Base-by-base conservation (phyloP, 148 eudicot genomes). In the Limonium bicolor region DNA sequence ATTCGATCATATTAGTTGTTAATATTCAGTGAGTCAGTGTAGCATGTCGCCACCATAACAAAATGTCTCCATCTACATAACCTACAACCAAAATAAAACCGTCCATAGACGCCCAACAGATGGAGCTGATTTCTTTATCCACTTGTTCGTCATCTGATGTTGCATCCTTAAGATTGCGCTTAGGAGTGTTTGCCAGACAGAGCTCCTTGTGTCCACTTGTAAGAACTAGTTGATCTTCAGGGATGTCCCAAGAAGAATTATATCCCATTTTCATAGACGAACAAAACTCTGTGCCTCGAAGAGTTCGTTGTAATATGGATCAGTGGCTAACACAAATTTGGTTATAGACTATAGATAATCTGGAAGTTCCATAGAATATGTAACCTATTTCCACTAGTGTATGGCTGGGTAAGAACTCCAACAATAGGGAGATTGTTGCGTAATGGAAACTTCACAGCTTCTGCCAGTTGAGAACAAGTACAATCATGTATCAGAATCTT, bases 61-160 rank as follows among this genome's bases (percentile, higher is more conserved):
- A 48, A 39, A 92, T 76, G 68, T 92, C 99, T 58, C 99, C 99
- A 62, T 92, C 95, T 23, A 81, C 71, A 56, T 92, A 92, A 56
- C 99, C 99, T 49, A 78, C 88, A 57, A 95, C 99, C 40, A 81
- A 60, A 53, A 81, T 47, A 35, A 95, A 78, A 31, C 94, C 95
- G 67, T 85, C 99, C 53, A 75, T 61, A 49, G 95, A 81, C 30
- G 74, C 95, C 99, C 99, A 92, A 56, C 95, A 85, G 9, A 81
- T 78, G 55, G 95, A 65, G 50, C 78, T 70, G 41, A 92, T 85
- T 48, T 85, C 99, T 61, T 85, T 92, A 48, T 79, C 88, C 37
- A n/a, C 62, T 35, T 70, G 63, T 55, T 76, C 87, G 42, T 42
- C 29, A 23, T 54, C 73, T 46, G 59, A 53, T 41, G 50, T 16